Evolutionary conservation across 345 rosid species (phyloP).

Genomic region (Toxicodendron radicans): DNA sequence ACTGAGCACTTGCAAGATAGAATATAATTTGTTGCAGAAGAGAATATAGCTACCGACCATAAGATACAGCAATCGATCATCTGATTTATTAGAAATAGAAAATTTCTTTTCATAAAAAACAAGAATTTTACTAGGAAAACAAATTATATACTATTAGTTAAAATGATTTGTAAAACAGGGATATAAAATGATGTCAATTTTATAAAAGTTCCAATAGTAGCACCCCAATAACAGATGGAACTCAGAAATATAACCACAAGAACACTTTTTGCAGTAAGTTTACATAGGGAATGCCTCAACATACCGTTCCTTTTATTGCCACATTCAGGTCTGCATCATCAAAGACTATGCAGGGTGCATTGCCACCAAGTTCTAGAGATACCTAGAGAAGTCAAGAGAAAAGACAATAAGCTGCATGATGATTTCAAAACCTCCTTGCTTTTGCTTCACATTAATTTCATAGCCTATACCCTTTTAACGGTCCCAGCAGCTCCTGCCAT

Average conservation of each 20-base stretch:
- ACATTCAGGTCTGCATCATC: constrained; percentile 93
- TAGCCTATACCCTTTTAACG: constrained; percentile 70
- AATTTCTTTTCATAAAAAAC: not conserved
- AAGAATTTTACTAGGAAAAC: not conserved
- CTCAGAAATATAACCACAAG: not conserved
- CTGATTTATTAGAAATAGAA: not conserved
- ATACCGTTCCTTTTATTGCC: constrained; percentile 94
- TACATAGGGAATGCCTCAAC: constrained; percentile 25
- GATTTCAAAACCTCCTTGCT: constrained; percentile 5
- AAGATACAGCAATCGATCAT: not conserved
- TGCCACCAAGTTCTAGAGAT: constrained; percentile 96
- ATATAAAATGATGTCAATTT: constrained; percentile 8
- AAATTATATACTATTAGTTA: not conserved
- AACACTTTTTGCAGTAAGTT: not conserved
- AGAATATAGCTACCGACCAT: not conserved
- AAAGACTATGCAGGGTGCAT: constrained; percentile 96
- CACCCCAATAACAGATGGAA: not conserved
- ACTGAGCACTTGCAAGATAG: not conserved
- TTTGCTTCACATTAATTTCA: constrained; percentile 9
- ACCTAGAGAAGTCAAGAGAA: constrained; percentile 39
- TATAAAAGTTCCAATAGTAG: constrained; percentile 7
- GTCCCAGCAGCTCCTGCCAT: constrained; percentile 96
- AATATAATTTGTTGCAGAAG: not conserved
- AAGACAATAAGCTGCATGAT: constrained; percentile 20
- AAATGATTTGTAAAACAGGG: not conserved